Base-by-base conservation (phyloP, 2,329 filamentous ascomycete species). In the Daldinia sp. region DNA sequence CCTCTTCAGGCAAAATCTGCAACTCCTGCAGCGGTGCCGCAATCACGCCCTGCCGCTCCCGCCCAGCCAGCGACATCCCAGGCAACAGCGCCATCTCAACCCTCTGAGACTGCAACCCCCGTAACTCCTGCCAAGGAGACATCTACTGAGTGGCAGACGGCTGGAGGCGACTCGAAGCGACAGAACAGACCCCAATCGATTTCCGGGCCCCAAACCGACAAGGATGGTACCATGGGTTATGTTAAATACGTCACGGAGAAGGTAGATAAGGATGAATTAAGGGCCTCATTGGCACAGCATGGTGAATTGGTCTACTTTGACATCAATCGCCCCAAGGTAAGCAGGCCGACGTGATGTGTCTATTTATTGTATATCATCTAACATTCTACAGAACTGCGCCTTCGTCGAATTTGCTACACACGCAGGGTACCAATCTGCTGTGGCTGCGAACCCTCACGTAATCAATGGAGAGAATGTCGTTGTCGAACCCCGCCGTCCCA, bases 201-300 rank as follows among this genome's bases (percentile, higher is more conserved):
- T 70, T 82, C 87, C 58, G 82, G 82, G 51, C 77, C 83, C 23
- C 78, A 80, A n/a, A 75, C 80, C 47, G 91, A 94, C 73, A 90
- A 92, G 73, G 90, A 94, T 66, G 87, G 87, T 65, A 89, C 89
- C 55, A 86, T 93, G 70, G 95, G 91, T 17, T 98, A 97, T 78
- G 93, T 99, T 78, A 97, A 97, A 83, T 96, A 94, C 72, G 94
- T 98, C 50, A 94, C 89, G 50, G 93, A 96, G 30, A 94, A 93
- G 80, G 89, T 99, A 53, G 86, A 92, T 75, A 85, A 88, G 11
- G 86, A 87, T 37, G 87, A 92, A 47, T 83, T 99, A 62, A 90
- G 85, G 77, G 83, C 84, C 54, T 85, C 87, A 55, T 82, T 99
- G 52, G 83, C 87, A 70, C 87, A 88, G 71, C 93, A 89, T 70